Base-by-base conservation (phyloP, 176 grass and related monocot genomes). In the Tillandsia leiboldiana region DNA sequence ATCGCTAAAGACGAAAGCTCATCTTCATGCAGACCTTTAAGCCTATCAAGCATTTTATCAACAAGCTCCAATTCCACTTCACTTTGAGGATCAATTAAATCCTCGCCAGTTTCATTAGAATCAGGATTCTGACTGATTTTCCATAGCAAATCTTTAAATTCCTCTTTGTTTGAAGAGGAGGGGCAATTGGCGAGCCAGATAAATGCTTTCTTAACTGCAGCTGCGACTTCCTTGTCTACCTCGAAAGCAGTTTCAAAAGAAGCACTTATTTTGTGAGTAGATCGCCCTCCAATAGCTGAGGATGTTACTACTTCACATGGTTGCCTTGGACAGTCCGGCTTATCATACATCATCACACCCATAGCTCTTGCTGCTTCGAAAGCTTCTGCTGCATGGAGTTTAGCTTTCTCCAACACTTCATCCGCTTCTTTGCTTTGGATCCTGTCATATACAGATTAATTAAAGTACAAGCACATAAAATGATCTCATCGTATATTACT, bases 281-380 rank as follows among this genome's bases (percentile, higher is more conserved):
- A 87, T 78, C 18, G 70, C 66, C 77, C 87, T 74, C 86, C 88
- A 70, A 57, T 78, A 15, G 76, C 63, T 65, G 78, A 77, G 11
- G 73, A 86, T 26, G 72, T 84, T 78, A 86, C 86, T 70, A 89
- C 81, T 78, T 88, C 74, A 49, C 77, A 80, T 57, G 85, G 83
- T 73, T 78, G 73, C 73, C 76, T 74, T 71, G 78, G 79, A 69
- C 77, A 87, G 68, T 94, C 84, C 51, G 90, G 90, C 49, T 52
- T 84, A 67, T 93, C 94, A 78, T 99, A 99, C 94, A 99, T 99
- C 90, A 93, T 99, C 18, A 99, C 87, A 58, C 94, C 94, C 75
- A 99, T 73, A 80, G 79, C 66, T 72, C 82, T 75, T 22, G 87
- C 94, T 53, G 86, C 81, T 82, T 90, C 90, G 15, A 99, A 99